Base-by-base conservation (phyloP, 768 basidiomycete genomes). In the Gyrodon lividus region DNA sequence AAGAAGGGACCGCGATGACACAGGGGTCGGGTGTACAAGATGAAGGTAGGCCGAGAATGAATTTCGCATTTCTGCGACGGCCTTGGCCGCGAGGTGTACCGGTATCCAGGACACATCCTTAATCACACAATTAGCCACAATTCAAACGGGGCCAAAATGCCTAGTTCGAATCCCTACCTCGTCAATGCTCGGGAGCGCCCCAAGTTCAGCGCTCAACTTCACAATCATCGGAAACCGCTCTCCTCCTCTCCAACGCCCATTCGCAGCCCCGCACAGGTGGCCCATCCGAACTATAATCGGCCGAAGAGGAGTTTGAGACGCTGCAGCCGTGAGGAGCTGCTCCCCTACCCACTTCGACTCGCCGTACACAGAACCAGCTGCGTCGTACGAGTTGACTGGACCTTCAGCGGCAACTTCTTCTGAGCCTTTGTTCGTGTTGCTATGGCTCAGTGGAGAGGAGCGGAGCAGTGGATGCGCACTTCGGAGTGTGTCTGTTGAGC, bases 191-290 rank as follows among this genome's bases (percentile, higher is more conserved):
- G 67, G 63, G 35, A 69, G 47, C 6, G 51, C 54, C 13, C 56
- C 54, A 16, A 69, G 30, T 16, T 58, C 6, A 8, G 43, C 40
- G 10, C 60, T 42, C 20, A 58, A 55, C 41, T 55, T 57, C 5
- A 74, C 64, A 30, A 75, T 55, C 23, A 58, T 52, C 6, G 74
- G 75, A n/a, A 74, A 52, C 63, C 67, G 72, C 34, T 75, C 70
- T 19, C 58, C 50, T 28, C 63, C 58, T 26, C 74, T 72, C 76
- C 75, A 75, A 23, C 61, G 62, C 1, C 76, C 76, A 46, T 69
- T 71, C 1, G 37, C 33, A 14, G 63, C 65, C 6, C 75, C 71
- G 12, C 63, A 60, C 0, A 77, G 57, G 46, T 73, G 72, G 5
- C 76, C 74, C 0, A 73, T 58, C 42, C 76, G 72, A 33, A 75